phyloP scores from a whole-genome alignment of 257 asterid species.

The Solanum habrochaites region DNA sequence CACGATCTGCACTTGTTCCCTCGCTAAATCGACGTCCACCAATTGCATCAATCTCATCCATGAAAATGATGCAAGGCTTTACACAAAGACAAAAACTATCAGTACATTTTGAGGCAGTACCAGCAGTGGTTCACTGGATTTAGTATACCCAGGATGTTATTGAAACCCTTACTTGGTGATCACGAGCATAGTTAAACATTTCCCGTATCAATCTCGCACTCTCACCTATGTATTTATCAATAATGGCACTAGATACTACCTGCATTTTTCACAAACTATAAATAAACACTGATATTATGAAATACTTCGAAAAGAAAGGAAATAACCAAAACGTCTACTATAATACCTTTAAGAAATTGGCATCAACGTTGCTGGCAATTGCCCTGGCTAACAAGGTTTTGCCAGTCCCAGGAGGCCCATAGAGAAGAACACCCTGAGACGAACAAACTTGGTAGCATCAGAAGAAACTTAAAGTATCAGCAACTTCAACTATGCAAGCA shows the following conservation, averaged over 20 bases:
- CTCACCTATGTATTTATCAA: slow-evolving; percentile 91
- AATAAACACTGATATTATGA: neutral
- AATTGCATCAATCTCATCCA: slow-evolving; percentile 98
- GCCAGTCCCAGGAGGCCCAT: slow-evolving; percentile 99
- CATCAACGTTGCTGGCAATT: slow-evolving; percentile 92
- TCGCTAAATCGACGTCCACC: slow-evolving; percentile 96
- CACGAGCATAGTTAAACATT: slow-evolving; percentile 92
- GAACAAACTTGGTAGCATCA: neutral
- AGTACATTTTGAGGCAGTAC: neutral
- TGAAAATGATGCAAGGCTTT: slow-evolving; percentile 96
- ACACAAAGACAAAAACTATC: neutral
- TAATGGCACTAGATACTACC: slow-evolving; percentile 95
- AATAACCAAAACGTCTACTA: neutral
- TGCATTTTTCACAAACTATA: slow-evolving; percentile 10
- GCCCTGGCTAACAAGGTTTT: slow-evolving; percentile 96
- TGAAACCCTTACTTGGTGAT: slow-evolving; percentile 66
- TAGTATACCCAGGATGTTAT: neutral
- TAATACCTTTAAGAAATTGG: slow-evolving; percentile 80
- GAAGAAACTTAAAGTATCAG: neutral
- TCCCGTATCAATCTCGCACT: slow-evolving; percentile 87
- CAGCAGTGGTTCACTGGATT: neutral
- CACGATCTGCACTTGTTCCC: slow-evolving; percentile 99
- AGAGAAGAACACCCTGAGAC: slow-evolving; percentile 86
- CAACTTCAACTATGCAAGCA: neutral
- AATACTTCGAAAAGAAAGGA: neutral